Base-by-base conservation (phyloP, 495 filamentous ascomycete species). In the Aspergillus olivimuriae region DNA sequence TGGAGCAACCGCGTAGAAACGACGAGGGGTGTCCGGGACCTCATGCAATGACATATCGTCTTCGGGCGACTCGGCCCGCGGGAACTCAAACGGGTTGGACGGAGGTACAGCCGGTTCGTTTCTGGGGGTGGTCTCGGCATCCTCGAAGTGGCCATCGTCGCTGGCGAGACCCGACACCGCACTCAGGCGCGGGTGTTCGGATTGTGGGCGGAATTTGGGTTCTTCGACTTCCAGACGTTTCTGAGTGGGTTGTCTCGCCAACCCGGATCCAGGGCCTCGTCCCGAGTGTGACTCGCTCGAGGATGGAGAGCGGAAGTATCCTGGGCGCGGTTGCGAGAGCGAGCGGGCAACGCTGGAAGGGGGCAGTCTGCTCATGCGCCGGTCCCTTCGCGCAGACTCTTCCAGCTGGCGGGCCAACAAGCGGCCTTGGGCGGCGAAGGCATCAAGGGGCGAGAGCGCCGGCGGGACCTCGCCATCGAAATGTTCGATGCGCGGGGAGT, bases 361-460 rank as follows among this genome's bases (percentile, higher is more conserved):
- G 2, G 89, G 87, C 33, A 98, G 63, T 38, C 91, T 76, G 64
- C 89, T 94, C 61, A 94, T 80, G 28, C 91, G 82, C 32, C 77
- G 79, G 34, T 82, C 79, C 54, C 76, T 77, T 39, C 68, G 65
- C 39, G 73, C 72, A 43, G 80, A 85, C 46, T 89, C 81, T 52
- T 94, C 82, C 28, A 98, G 76, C 60, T 94, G 83, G 62, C 79
- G 84, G n/a, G 87, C 86, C 34, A 97, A 76, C 49, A 91, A 60
- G 38, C 89, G 83, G 44, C 89, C 89, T 50, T 95, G 90, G 46
- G 87, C 76, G 14, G 88, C 89, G 49, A 98, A 87, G 30, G 92
- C 91, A 73, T 97, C 92, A 35, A 98, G 78, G 12, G 92, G 92
- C 2, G 92, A 97, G 37, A 96, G 77, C 22, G 89, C 84, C 12